Conservation (phyloP, 441 rosid species). For the Bocquillonia castaneifolia region DNA sequence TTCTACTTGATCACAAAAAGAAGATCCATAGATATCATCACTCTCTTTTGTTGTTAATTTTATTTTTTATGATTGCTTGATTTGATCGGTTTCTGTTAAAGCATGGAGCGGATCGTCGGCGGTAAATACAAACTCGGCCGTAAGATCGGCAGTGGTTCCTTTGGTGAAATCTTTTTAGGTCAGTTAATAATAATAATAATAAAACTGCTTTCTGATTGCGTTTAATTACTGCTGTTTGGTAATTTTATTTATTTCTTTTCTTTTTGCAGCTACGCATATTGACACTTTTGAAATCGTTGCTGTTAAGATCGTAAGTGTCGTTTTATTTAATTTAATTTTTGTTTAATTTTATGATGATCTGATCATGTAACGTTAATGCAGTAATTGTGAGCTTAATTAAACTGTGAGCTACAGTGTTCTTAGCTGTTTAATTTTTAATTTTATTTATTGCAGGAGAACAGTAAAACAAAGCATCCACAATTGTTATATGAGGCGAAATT, state of each 20-base stretch:
- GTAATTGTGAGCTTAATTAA: neutral
- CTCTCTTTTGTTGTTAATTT: neutral
- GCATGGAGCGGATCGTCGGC: slow-evolving; percentile 83
- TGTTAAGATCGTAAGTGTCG: slow-evolving; percentile 78
- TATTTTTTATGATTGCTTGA: neutral
- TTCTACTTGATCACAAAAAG: too few relatives aligned
- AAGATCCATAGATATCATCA: too few relatives aligned
- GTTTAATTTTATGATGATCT: slow-evolving; percentile 11
- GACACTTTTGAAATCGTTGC: slow-evolving; percentile 95
- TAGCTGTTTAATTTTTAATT: neutral
- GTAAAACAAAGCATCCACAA: slow-evolving; percentile 73
- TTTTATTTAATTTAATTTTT: neutral
- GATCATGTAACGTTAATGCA: neutral
- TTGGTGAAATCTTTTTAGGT: slow-evolving; percentile 91
- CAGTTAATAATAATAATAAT: neutral
- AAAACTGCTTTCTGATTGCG: neutral
- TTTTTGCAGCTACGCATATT: slow-evolving; percentile 72
- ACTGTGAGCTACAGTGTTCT: neutral
- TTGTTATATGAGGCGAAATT: slow-evolving; percentile 70
- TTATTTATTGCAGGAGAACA: slow-evolving; percentile 49
- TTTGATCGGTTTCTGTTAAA: neutral
- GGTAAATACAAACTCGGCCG: slow-evolving; percentile 89
- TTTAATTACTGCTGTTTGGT: neutral
- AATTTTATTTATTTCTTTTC: slow-evolving; percentile 8
- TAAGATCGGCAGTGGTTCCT: slow-evolving; percentile 94